Conservation (phyloP, 306 rosid genomes). For the Sicyos baderoa region DNA sequence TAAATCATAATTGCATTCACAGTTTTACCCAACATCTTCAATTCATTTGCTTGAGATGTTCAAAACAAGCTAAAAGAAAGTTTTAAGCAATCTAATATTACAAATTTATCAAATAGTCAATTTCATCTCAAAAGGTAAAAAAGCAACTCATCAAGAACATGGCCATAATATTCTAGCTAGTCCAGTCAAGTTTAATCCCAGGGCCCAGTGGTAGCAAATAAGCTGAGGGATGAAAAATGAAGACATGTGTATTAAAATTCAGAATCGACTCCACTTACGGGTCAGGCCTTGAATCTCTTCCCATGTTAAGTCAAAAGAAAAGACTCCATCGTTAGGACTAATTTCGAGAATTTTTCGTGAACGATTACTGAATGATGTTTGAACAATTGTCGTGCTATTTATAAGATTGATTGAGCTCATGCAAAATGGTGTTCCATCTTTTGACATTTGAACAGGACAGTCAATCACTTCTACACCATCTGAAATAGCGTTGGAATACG, state of each 20-base stretch:
- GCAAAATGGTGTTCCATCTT: conserved; percentile 76
- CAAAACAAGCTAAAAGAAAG: too few relatives aligned
- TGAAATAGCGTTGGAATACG: conserved; percentile 51
- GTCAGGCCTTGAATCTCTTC: conserved; percentile 41
- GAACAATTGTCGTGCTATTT: conserved; percentile 50
- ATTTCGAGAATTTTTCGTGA: conserved; percentile 39
- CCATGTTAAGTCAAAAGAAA: conserved; percentile 63
- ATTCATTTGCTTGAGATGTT: background rate
- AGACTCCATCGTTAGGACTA: conserved; percentile 50
- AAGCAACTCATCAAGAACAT: background rate
- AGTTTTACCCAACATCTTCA: conserved; percentile 1
- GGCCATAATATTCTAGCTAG: background rate
- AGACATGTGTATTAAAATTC: conserved; percentile 15
- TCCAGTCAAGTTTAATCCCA: conserved; percentile 5
- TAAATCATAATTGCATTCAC: conserved; percentile 8
- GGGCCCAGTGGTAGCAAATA: background rate
- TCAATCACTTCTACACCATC: conserved; percentile 76
- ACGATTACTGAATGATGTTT: conserved; percentile 32
- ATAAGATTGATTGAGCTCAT: conserved; percentile 60
- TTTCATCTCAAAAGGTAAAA: background rate
- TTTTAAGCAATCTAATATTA: background rate
- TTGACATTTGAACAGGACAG: conserved; percentile 78
- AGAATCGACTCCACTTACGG: conserved; percentile 47
- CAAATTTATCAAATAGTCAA: background rate
- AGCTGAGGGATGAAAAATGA: conserved; percentile 1